Conservation (phyloP, 2,329 filamentous ascomycete species). For the Fusarium decemcellulare region DNA sequence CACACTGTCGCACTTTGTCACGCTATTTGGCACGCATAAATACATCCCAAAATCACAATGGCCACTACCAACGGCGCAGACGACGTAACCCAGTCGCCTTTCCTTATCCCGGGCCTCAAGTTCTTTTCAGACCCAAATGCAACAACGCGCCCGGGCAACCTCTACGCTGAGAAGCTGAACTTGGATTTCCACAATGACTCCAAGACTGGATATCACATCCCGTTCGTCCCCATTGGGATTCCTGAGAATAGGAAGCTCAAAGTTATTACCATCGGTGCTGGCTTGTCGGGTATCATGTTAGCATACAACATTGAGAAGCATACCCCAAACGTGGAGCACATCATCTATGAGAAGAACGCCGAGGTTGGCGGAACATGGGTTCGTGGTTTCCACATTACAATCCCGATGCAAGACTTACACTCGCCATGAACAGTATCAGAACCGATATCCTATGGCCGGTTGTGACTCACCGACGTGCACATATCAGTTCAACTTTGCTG, state of each 20-base stretch:
- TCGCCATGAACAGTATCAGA: too few relatives aligned
- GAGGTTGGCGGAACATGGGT: slow-evolving; percentile 33
- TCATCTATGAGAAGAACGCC: slow-evolving; percentile 32
- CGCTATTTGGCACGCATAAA: neutral
- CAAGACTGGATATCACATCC: neutral
- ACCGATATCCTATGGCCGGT: too few relatives aligned
- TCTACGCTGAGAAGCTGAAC: neutral
- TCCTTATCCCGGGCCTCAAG: neutral
- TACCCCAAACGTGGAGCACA: slow-evolving; percentile 15
- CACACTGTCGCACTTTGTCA: neutral
- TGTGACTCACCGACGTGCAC: too few relatives aligned
- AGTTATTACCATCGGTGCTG: slow-evolving; percentile 24
- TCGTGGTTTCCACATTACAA: too few relatives aligned
- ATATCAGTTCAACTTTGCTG: too few relatives aligned
- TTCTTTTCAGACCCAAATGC: neutral
- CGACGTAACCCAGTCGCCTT: neutral
- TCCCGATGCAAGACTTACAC: too few relatives aligned
- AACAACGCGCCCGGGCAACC: neutral
- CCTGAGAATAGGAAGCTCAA: slow-evolving; percentile 43
- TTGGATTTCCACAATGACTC: neutral
- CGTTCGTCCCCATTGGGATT: neutral
- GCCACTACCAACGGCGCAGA: neutral
- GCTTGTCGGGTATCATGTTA: slow-evolving; percentile 15
- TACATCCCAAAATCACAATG: neutral
- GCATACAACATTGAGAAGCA: slow-evolving; percentile 23